Evolutionary conservation across 1,284 basidiomycete species (phyloP), one percentile per base, ranked within the genome.

Genomic region (Cutaneotrichosporon daszewskae): DNA sequence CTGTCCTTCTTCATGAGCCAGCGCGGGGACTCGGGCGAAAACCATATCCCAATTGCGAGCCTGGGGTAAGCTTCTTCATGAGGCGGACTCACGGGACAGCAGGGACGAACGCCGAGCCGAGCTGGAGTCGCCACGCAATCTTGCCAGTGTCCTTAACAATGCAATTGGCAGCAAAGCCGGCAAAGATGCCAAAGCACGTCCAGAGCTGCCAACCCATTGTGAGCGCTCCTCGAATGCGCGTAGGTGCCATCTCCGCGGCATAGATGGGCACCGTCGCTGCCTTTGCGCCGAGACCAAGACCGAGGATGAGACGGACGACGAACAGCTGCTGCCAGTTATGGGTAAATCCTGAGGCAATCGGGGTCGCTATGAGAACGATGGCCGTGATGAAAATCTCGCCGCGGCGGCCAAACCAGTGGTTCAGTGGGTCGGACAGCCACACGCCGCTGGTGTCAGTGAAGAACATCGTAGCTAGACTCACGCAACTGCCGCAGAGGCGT

Each of bases 381-480:
- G 80, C 81, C 22, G 80, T 79, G 62, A 86, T 57, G 60, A 85
- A 85, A 58, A 87, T 86, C 16, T 79, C 77, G 12, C 83, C 83
- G 32, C 83, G 78, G 53, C 83, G 80, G 32, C 82, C 76, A 35
- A 76, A 63, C 23, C 44, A 64, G 47, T 74, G 72, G 63, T 87
- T 87, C 37, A 87, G 72, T 5, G 85, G 85, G 33, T 81, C 80
- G 0, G 83, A 82, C 29, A 87, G 64, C 84, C 84, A 85, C 65
- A 72, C 72, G 37, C 47, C 53, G 23, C 14, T n/a, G 29, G 51
- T 40, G 22, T n/a, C n/a, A n/a, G n/a, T n/a, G n/a, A n/a, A n/a
- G n/a, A n/a, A n/a, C n/a, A n/a, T n/a, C n/a, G n/a, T n/a, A n/a
- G n/a, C n/a, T n/a, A n/a, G n/a, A n/a, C n/a, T n/a, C n/a, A n/a